phyloP scores from a whole-genome alignment of 768 basidiomycete species.

The Multifurca ochricompacta region DNA sequence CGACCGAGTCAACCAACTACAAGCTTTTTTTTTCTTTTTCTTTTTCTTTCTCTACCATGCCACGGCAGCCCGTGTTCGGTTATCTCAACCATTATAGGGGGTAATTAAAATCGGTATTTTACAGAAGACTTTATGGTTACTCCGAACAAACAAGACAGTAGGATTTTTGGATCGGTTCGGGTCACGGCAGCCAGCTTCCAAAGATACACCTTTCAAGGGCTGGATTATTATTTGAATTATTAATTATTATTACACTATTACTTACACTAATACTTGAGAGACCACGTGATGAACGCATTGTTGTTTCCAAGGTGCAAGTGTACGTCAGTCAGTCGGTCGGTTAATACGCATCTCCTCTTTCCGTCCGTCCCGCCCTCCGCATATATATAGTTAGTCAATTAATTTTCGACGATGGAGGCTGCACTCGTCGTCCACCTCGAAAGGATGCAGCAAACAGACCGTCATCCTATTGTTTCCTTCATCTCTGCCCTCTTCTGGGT shows the following conservation, averaged over 20 bases:
- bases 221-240: too few relatives aligned
- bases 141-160: background rate
- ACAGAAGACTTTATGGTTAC: background rate
- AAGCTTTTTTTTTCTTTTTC: slow-evolving; percentile 1
- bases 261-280: too few relatives aligned
- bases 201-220: too few relatives aligned
- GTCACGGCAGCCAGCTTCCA: background rate
- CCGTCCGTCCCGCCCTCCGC: background rate
- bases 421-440: background rate
- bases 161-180: background rate
- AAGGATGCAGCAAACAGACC: slow-evolving; percentile 26
- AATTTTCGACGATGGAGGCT: slow-evolving; percentile 5
- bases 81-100: background rate
- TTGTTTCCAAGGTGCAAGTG: too few relatives aligned
- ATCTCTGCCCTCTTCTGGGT: slow-evolving; percentile 82
- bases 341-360: background rate
- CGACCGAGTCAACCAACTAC: slow-evolving; percentile 3
- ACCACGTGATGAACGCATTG: too few relatives aligned
- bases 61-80: background rate
- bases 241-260: too few relatives aligned
- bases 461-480: slow-evolving; percentile 69
- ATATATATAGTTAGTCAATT: background rate
- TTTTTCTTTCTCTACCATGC: background rate
- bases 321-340: slow-evolving; percentile 6
- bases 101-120: too few relatives aligned